Percentiles rank a stretch among this genome's conserved stretches.
phyloP scores from a whole-genome alignment of 257 asterid genomes.

The Leonotis leonurus region DNA sequence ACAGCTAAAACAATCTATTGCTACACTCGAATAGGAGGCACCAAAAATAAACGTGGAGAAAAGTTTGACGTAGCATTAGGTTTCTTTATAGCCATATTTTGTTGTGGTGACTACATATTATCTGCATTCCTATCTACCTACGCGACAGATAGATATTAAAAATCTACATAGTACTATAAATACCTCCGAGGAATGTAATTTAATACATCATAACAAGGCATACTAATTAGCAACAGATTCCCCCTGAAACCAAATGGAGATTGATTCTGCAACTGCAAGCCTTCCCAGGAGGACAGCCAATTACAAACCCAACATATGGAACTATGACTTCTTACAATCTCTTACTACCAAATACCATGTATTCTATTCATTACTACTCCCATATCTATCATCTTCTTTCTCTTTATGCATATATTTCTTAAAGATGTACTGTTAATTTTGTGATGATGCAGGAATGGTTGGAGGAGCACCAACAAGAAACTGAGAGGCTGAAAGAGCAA shows the following conservation, averaged over 20 bases:
- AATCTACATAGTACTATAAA: too few species aligned
- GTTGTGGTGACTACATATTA: too few species aligned
- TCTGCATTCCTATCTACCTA: too few species aligned
- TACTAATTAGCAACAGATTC: too few species aligned
- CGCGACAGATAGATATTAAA: too few species aligned
- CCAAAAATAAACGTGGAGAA: not conserved
- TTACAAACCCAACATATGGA: conserved; percentile 66
- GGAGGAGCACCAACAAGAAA: conserved; percentile 19
- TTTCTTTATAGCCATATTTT: not conserved
- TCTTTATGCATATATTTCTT: not conserved
- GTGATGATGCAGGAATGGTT: conserved; percentile 28
- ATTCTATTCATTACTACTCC: not conserved
- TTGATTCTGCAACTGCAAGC: not conserved
- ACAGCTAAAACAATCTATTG: not conserved
- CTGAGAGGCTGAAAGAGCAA: conserved; percentile 32
- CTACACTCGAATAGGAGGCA: not conserved
- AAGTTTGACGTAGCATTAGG: not conserved
- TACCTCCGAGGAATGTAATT: too few species aligned
- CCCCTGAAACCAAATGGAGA: too few species aligned
- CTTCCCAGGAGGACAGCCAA: conserved; percentile 39
- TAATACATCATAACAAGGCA: too few species aligned
- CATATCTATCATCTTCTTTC: not conserved
- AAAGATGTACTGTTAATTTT: not conserved
- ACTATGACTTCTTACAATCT: conserved; percentile 33
- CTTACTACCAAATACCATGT: conserved; percentile 23